Evolutionary conservation across 2,329 filamentous ascomycete species (phyloP).

Genomic region (Cryphonectria parasitica): DNA sequence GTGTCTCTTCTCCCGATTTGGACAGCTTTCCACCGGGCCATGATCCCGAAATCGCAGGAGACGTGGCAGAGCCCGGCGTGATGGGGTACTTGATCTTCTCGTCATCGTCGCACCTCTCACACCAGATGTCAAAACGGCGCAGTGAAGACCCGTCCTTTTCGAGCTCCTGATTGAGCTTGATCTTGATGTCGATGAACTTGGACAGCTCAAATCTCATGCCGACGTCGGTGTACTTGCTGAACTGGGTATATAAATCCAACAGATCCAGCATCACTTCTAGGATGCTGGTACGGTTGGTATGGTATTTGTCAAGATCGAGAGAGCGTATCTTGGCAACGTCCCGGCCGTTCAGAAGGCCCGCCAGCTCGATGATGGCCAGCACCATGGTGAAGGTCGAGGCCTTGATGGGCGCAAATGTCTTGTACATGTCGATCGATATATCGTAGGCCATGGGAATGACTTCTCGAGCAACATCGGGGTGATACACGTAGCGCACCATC

Average conservation of each 20-base stretch:
- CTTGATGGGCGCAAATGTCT: conserved; percentile 91
- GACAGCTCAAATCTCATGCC: conserved; percentile 74
- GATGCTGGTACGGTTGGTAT: conserved; percentile 52
- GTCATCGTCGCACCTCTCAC: conserved; percentile 53
- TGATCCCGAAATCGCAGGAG: conserved; percentile 45
- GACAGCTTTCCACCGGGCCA: conserved; percentile 47
- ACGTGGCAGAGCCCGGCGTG: conserved; percentile 44
- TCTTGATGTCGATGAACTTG: conserved; percentile 83
- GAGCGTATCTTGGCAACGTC: conserved; percentile 54
- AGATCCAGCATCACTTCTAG: conserved; percentile 87
- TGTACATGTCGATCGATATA: conserved; percentile 87
- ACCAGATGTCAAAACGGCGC: conserved; percentile 64
- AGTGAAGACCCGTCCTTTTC: conserved; percentile 62
- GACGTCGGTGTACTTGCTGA: conserved; percentile 73
- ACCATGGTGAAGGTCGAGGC: conserved; percentile 86
- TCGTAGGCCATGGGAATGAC: conserved; percentile 75
- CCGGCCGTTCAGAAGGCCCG: conserved; percentile 67
- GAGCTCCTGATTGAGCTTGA: conserved; percentile 81
- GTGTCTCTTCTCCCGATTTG: conserved; percentile 44
- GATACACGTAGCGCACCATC: conserved; percentile 64
- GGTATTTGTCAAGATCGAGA: conserved; percentile 53
- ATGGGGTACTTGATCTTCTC: conserved; percentile 39
- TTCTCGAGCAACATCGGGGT: conserved; percentile 51
- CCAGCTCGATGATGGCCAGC: conserved; percentile 79
- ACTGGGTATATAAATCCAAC: conserved; percentile 89